Conservation (phyloP, 768 basidiomycete species). For the Hortiboletus campestris region DNA sequence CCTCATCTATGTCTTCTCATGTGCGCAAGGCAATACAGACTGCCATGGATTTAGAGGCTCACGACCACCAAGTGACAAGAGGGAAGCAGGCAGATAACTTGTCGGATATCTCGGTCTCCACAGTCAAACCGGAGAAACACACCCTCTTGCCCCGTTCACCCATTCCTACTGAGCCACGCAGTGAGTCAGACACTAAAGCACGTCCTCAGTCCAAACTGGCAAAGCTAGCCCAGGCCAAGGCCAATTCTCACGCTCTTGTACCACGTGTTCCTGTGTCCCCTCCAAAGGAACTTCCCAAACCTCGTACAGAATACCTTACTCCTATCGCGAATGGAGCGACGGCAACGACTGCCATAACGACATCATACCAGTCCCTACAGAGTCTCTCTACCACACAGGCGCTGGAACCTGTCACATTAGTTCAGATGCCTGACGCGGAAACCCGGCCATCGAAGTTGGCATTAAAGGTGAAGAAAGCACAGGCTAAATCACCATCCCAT, state of each 20-base stretch:
- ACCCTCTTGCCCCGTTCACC: constrained; percentile 23
- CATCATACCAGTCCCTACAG: constrained; percentile 70
- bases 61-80: constrained; percentile 35
- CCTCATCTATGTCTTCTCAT: constrained; percentile 56
- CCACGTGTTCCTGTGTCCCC: constrained; percentile 30
- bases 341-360: constrained; percentile 84
- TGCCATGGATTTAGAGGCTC: constrained; percentile 62
- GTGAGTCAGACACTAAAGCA: constrained; percentile 20
- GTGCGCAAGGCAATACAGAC: constrained; percentile 64
- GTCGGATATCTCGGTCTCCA: constrained; percentile 23
- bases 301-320: constrained; percentile 67
- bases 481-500: constrained; percentile 40
- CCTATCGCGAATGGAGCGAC: constrained; percentile 81
- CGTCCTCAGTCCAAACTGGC: constrained; percentile 71
- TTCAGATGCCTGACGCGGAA: constrained; percentile 33
- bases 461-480: constrained; percentile 64
- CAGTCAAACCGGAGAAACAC: constrained; percentile 20
- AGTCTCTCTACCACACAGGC: constrained; percentile 46
- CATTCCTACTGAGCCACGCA: constrained; percentile 13
- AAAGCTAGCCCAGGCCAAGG: constrained; percentile 65
- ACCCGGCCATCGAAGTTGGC: constrained; percentile 71
- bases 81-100: constrained; percentile 9
- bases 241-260: constrained; percentile 17
- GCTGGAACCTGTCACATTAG: constrained; percentile 18
- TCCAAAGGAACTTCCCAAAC: constrained; percentile 38